Conservation (phyloP, 2,329 filamentous ascomycete species). For the Ceratocystiopsis brevicomis region DNA sequence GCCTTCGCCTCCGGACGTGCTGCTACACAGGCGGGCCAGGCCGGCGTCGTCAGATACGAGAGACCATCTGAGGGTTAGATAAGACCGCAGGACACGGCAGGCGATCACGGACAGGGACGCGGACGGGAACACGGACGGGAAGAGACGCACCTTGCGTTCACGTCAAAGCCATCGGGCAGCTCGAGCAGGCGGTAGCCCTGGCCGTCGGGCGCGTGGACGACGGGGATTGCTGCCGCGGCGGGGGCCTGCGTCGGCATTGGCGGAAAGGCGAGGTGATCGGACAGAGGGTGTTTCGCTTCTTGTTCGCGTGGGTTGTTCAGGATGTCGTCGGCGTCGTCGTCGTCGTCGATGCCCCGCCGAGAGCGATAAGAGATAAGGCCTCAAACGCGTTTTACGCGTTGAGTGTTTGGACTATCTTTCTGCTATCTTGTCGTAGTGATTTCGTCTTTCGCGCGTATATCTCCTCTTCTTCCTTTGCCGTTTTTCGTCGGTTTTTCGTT, state of each 20-base stretch:
- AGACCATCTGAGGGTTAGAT: slow-evolving; percentile 9
- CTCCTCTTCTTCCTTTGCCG: no score
- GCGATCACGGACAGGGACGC: no score
- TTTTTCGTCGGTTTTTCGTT: no score
- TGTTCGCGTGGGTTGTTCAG: not conserved
- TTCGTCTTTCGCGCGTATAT: no score
- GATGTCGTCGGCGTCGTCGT: no score
- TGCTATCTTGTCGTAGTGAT: no score
- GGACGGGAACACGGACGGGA: no score
- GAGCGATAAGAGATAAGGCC: no score
- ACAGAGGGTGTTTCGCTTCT: no score
- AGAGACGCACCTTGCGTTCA: slow-evolving; percentile 26
- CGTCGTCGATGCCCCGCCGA: no score
- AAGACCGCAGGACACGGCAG: not conserved
- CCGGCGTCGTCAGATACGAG: slow-evolving; percentile 27
- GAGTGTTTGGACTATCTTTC: no score
- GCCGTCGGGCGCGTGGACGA: slow-evolving; percentile 29
- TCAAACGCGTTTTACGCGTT: no score
- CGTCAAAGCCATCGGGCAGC: slow-evolving; percentile 24
- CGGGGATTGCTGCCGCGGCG: slow-evolving; percentile 24
- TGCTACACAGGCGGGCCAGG: slow-evolving; percentile 27
- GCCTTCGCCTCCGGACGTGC: slow-evolving; percentile 17
- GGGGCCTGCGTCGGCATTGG: slow-evolving; percentile 26
- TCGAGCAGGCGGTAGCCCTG: slow-evolving; percentile 41
- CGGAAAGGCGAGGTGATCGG: not conserved